Percentiles rank a stretch among this genome's conserved stretches.
Conservation (phyloP, 495 filamentous ascomycete species). For the Letharia lupina region DNA sequence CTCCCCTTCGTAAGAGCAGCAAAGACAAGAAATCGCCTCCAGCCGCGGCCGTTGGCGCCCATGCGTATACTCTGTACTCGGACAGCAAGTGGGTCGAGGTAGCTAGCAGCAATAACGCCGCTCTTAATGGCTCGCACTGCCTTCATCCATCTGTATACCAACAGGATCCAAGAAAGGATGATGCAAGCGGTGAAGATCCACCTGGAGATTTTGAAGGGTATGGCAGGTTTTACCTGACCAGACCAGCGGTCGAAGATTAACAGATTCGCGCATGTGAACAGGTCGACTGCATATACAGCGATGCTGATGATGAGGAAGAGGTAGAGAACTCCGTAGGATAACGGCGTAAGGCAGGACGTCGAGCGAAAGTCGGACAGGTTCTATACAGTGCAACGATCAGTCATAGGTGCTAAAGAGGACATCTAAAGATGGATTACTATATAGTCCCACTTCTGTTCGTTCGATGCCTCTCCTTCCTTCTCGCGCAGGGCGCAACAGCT, state of each 20-base stretch:
- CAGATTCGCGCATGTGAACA: constrained; percentile 85
- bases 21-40: constrained; percentile 85
- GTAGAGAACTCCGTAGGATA: constrained; percentile 82
- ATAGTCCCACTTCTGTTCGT: constrained; percentile 91
- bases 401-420: not conserved
- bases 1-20: constrained; percentile 84
- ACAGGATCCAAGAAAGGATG: constrained; percentile 71
- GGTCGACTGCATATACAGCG: constrained; percentile 83
- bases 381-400: constrained; percentile 39
- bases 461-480: constrained; percentile 53
- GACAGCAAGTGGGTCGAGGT: constrained; percentile 77
- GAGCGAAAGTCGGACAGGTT: constrained; percentile 85
- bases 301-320: constrained; percentile 67
- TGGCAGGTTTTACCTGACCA: constrained; percentile 55
- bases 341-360: constrained; percentile 59
- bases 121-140: constrained; percentile 71
- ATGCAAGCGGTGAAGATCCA: constrained; percentile 92
- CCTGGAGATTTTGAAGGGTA: constrained; percentile 63
- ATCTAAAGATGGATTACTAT: constrained; percentile 55
- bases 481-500: constrained; percentile 63
- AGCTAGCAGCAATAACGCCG: constrained; percentile 82
- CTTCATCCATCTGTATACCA: constrained; percentile 65
- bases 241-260: constrained; percentile 71
- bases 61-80: constrained; percentile 70
- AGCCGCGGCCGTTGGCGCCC: constrained; percentile 57